phyloP scores from a whole-genome alignment of 352 stramenopile genomes.

The Peronospora destructor region DNA sequence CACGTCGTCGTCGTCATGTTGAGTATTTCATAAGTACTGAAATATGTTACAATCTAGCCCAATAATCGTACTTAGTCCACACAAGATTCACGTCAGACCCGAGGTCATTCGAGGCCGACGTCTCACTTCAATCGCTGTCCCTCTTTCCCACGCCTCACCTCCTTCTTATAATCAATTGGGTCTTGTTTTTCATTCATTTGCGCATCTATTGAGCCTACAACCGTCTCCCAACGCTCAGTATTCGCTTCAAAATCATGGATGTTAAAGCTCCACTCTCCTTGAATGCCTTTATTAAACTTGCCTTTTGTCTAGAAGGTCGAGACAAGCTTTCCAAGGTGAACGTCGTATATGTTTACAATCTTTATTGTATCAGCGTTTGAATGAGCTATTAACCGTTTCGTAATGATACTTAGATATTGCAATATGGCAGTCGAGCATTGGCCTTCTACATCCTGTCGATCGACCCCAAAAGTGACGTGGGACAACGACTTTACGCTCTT shows the following conservation, averaged over 20 bases:
- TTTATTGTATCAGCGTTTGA: slow-evolving; percentile 8
- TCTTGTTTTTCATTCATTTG: not conserved
- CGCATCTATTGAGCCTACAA: not conserved
- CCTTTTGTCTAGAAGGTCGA: slow-evolving; percentile 74
- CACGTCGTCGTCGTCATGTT: too few relatives aligned
- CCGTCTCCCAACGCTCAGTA: not conserved
- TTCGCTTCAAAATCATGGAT: slow-evolving; percentile 9
- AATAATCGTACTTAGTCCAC: slow-evolving; percentile 3
- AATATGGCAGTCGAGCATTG: slow-evolving; percentile 78
- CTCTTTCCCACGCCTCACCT: too few relatives aligned
- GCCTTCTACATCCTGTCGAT: slow-evolving; percentile 73
- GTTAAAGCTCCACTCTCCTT: slow-evolving; percentile 58
- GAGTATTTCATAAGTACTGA: too few relatives aligned
- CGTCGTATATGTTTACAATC: not conserved
- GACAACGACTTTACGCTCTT: slow-evolving; percentile 61
- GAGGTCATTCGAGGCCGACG: too few relatives aligned
- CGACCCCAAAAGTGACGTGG: slow-evolving; percentile 77
- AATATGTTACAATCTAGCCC: too few relatives aligned
- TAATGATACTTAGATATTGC: slow-evolving; percentile 32
- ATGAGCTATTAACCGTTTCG: not conserved
- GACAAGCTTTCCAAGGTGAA: slow-evolving; percentile 87
- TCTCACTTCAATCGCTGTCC: too few relatives aligned
- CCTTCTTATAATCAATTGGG: not conserved
- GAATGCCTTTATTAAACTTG: slow-evolving; percentile 53
- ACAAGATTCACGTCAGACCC: too few relatives aligned